Evolutionary conservation across 768 basidiomycete species (phyloP), one percentile per base, ranked within the genome.

Genomic region (Hortiboletus campestris): DNA sequence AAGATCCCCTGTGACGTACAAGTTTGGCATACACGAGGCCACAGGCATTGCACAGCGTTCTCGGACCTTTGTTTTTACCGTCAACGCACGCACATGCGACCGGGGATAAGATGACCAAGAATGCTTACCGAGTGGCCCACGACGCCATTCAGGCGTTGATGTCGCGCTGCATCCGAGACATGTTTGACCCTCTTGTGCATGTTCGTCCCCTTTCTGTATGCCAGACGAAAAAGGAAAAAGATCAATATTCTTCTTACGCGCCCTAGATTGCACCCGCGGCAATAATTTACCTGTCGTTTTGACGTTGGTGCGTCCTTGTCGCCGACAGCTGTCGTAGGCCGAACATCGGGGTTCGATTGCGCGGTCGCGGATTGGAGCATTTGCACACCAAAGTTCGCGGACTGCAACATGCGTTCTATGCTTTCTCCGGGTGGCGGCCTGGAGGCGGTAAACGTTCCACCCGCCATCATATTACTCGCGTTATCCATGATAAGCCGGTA

Each of bases 21-120:
- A 91, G 78, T 75, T 92, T 92, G 51, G 89, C 90, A 70, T 90
- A 92, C 56, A 92, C 89, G 60, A 92, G 81, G 51, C 89, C 89
- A 71, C 89, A 92, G 12, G 89, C 89, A 68, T 92, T 92, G 70
- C 89, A 92, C 50, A 92, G 75, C 51, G 89, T 91, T 67, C 90
- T 80, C 22, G 89, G 89, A 49, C 89, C 89, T 90, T 58, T 58
- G 57, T 56, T 62, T 60, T 56, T 59, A 62, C 57, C 46, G 57
- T 73, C 65, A 73, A 46, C 38, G 49, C 56, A 60, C 60, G 49
- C 56, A 60, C 60, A 62, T 52, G 60, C 57, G 32, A 52, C 62
- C 61, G 56, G 52, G 59, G 63, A 58, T 53, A 60, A 63, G 57
- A 65, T 17, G 57, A 65, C 58, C 49, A 54, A 51, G n/a, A 20